Conservation (phyloP, 202 grass and related monocot genomes). For the Carex arenaria region DNA sequence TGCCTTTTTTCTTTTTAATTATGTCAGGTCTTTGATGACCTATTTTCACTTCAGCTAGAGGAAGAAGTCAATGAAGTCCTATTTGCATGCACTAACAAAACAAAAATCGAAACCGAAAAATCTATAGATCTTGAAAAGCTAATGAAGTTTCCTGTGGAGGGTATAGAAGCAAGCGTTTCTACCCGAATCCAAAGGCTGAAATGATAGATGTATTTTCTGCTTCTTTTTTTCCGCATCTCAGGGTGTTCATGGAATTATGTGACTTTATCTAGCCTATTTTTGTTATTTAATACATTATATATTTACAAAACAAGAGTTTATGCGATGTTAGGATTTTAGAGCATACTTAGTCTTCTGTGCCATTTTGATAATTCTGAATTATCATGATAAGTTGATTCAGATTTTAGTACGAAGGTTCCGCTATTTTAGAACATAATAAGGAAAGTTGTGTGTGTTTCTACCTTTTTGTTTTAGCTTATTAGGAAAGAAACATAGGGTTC, state of each 20-base stretch:
- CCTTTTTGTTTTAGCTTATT: not conserved
- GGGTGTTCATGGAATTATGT: conserved; percentile 8
- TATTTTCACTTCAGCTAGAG: conserved; percentile 76
- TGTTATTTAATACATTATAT: not conserved
- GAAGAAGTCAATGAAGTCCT: conserved; percentile 90
- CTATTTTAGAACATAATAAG: not conserved
- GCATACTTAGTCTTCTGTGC: not conserved
- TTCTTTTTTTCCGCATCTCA: not conserved
- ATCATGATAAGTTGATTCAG: not conserved
- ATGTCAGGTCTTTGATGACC: conserved; percentile 56
- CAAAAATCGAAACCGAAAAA: conserved; percentile 28
- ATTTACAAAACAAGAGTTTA: not conserved
- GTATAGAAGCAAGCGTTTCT: conserved; percentile 36
- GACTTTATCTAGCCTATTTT: not conserved
- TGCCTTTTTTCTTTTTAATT: not conserved
- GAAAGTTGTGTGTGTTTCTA: not conserved
- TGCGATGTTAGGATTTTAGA: not conserved
- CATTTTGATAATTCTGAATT: not conserved
- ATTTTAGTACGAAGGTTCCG: not conserved
- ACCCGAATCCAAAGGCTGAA: conserved; percentile 51
- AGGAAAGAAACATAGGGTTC: not conserved
- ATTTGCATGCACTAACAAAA: conserved; percentile 44
- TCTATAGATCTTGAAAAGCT: conserved; percentile 44
- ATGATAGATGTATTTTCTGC: conserved; percentile 15
- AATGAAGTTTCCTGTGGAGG: conserved; percentile 46